Evolutionary conservation across 768 basidiomycete genomes (phyloP).

Genomic region (Lactarius psammicola): DNA sequence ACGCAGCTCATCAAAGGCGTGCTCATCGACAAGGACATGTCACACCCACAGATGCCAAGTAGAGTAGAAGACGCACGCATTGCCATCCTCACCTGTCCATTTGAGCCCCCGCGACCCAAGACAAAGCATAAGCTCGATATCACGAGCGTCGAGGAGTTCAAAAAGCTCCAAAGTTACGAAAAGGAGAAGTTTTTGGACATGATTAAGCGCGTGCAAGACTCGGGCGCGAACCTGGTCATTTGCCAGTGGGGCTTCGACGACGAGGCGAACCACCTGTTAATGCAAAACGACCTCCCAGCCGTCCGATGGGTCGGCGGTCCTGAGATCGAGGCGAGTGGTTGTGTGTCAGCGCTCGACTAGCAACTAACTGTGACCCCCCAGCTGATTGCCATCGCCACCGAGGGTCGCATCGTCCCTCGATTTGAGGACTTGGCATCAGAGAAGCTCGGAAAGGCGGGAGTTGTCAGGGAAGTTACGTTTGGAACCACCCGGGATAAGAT

Average conservation of each 20-base stretch:
- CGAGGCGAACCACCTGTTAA: slow-evolving; percentile 95
- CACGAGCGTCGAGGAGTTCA: slow-evolving; percentile 94
- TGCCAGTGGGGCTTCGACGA: slow-evolving; percentile 99
- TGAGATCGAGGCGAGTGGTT: slow-evolving; percentile 81
- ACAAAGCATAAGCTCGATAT: slow-evolving; percentile 99
- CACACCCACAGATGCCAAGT: slow-evolving; percentile 96
- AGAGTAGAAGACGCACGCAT: slow-evolving; percentile 84
- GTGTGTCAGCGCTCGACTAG: background rate
- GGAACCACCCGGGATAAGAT: slow-evolving; percentile 99
- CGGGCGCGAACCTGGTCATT: slow-evolving; percentile 97
- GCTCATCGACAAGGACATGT: slow-evolving; percentile 99
- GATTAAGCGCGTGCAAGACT: slow-evolving; percentile 95
- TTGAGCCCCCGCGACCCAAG: slow-evolving; percentile 98
- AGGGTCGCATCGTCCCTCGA: slow-evolving; percentile 96
- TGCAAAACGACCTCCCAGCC: slow-evolving; percentile 97
- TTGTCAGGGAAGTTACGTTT: slow-evolving; percentile 92
- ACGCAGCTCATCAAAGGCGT: slow-evolving; percentile 95
- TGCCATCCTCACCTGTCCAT: slow-evolving; percentile 97
- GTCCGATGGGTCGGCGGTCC: slow-evolving; percentile 99
- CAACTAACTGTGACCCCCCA: slow-evolving; percentile 35
- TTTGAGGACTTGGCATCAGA: slow-evolving; percentile 92
- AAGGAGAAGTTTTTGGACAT: slow-evolving; percentile 95
- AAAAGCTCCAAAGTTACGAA: slow-evolving; percentile 91
- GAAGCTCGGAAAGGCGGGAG: slow-evolving; percentile 90
- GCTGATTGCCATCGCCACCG: slow-evolving; percentile 98